Base-by-base conservation (phyloP, 441 rosid genomes). In the Lagerstroemia fauriei region DNA sequence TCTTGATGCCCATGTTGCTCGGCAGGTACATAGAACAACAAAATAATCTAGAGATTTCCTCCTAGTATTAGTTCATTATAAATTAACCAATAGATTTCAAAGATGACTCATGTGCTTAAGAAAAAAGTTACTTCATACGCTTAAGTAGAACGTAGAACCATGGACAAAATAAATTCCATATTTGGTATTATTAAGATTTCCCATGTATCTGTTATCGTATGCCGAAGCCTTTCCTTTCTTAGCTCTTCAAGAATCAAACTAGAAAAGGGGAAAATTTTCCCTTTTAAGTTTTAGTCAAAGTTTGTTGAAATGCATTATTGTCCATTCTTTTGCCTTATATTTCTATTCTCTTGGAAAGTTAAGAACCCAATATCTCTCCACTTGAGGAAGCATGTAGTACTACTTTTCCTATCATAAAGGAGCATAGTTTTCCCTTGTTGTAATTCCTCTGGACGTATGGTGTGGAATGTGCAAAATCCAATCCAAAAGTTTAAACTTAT, bases 1-100 rank as follows among this genome's bases (percentile, higher is more conserved):
- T 81, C 90, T 95, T 72, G 99, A 95, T 86, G 98, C 99, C 69
- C 97, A 94, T 79, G 99, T 95, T 77, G 97, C 89, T 83, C 97
- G 93, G 83, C 97, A 94, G 98, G 99, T 95, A 90, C 80, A 61
- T 63, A 57, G 53, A 80, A 85, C 61, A 38, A 70, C 24, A 10
- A 10, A 51, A 31, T 24, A 31, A 69, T 17, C 11, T 51, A 27
- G 38, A 75, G 6, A 48, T 51, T 75, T 24, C n/a, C 57, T 47
- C 9, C 3, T 24, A 72, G 12, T 34, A 34, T 72, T 41, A 22
- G 12, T 32, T 44, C 24, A 71, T 18, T 38, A 72, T 18, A 38
- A 72, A 16, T 25, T 38, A 34, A 72, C 10, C 31, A 4, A 69
- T 69, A 69, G 27, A 2, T 72, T 7, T 38, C n/a, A 11, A 72